Evolutionary conservation across 1,284 basidiomycete genomes (phyloP), one percentile per base, ranked within the genome.

Genomic region (Cutaneotrichosporon cavernicola): DNA sequence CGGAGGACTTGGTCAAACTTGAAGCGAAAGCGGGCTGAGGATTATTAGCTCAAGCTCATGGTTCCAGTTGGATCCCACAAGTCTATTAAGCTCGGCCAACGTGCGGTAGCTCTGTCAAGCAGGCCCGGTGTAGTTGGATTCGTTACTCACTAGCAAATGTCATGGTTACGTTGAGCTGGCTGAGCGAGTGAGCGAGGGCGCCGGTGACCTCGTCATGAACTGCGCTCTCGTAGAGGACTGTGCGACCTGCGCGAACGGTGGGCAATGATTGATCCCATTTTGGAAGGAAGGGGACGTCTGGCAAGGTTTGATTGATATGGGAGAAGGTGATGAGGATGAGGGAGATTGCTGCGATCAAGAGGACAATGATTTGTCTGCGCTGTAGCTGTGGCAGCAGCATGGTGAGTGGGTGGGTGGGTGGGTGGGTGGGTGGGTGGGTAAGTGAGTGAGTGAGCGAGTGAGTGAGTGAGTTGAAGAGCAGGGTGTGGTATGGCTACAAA

Each of bases 161-260:
- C 58, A 61, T 46, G 38, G 62, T 47, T 64, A 60, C 18, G 64
- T 43, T 36, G 18, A 38, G 22, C 16, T 38, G 26, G 2, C 22
- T 36, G 50, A 60, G 59, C 13, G 34, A 43, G 7, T 26, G 22
- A 2, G 21, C 30, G 2, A 55, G 22, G 8, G 46, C 40, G 16
- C 46, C 60, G 5, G 30, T 22, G 11, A 60, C 22, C 31, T 31
- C 58, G 36, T 61, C 60, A 26, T 62, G 61, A 0, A 62, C 47
- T 4, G 61, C 61, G 2, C n/a, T 18, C 55, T 62, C 61, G 26
- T 38, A 62, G 89, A 83, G 73, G 89, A 89, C 52, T 87, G 84
- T 80, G 85, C 88, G 81, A 86, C 88, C 61, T 85, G 81, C 6
- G 88, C 88, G 86, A 86, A 89, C 7, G 0, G 16, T 10, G 5